These are phyloP conservation scores for Saccharomycopsis synnaedendra DNA, from an alignment of 805 yeast genomes.

Conservation along the genomic window DNA sequence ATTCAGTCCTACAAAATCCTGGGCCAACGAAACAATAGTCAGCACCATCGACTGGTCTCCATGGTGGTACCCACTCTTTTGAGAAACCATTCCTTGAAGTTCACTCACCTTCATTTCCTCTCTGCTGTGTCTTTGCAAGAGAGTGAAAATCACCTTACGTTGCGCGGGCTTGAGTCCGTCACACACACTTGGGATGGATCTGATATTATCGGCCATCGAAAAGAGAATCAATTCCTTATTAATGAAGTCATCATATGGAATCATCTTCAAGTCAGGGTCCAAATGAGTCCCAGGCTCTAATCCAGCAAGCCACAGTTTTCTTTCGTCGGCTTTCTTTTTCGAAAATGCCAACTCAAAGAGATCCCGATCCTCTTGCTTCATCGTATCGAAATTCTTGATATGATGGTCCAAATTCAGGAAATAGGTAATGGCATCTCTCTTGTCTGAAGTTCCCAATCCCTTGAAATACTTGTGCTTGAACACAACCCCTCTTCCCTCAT, in stretches of 20 bases:
- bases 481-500: conserved; percentile 58
- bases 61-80: conserved; percentile 88
- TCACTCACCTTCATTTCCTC: conserved; percentile 83
- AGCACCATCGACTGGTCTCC: conserved; percentile 84
- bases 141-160: conserved; percentile 82
- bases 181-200: conserved; percentile 88
- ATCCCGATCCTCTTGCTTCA: conserved; percentile 66
- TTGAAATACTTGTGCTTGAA: conserved; percentile 95
- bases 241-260: conserved; percentile 89
- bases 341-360: conserved; percentile 88
- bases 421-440: conserved; percentile 76
- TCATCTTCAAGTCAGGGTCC: conserved; percentile 62
- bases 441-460: conserved; percentile 94
- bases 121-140: conserved; percentile 67
- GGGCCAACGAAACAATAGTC: conserved; percentile 90
- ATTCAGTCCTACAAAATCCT: conserved; percentile 87
- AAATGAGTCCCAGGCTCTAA: conserved; percentile 85
- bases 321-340: conserved; percentile 90
- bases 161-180: conserved; percentile 98
- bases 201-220: conserved; percentile 91
- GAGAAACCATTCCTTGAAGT: conserved; percentile 81
- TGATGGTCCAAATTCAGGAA: conserved; percentile 79
- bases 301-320: conserved; percentile 94
- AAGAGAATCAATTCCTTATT: conserved; percentile 90
- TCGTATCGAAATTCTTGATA: conserved; percentile 71